Evolutionary conservation across 208 protist species (phyloP).

Genomic region (Tritrichomonas foetus): DNA sequence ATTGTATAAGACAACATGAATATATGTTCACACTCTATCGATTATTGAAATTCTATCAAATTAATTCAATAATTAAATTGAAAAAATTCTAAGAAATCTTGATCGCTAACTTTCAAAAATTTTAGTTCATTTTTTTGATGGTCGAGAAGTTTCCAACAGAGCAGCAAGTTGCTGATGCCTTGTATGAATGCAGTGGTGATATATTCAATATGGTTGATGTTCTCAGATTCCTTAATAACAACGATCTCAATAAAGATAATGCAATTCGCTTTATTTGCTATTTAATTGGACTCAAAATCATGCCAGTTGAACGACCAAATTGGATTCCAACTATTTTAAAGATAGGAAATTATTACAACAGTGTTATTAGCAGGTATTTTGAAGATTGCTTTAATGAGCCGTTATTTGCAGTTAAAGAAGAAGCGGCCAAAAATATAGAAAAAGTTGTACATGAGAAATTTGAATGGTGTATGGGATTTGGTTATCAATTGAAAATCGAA

Average conservation of each 20-base stretch:
- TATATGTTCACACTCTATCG: too few relatives aligned
- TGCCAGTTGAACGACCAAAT: neutral
- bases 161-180: neutral
- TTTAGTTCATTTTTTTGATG: neutral
- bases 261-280: neutral
- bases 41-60: too few relatives aligned
- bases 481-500: neutral
- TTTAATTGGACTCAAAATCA: neutral
- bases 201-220: neutral
- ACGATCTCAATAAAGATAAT: neutral
- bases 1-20: too few relatives aligned
- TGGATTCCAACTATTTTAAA: neutral
- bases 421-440: neutral
- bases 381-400: neutral
- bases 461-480: neutral
- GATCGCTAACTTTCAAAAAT: too few relatives aligned
- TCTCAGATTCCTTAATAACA: neutral
- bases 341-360: neutral
- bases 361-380: neutral
- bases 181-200: neutral
- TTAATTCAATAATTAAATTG: too few relatives aligned
- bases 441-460: neutral
- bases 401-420: neutral
- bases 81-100: too few relatives aligned
- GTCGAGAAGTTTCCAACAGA: neutral